These are phyloP conservation scores for Magnolia officinalis DNA, from an alignment of 164 flowering plant species.

Conservation along the genomic window DNA sequence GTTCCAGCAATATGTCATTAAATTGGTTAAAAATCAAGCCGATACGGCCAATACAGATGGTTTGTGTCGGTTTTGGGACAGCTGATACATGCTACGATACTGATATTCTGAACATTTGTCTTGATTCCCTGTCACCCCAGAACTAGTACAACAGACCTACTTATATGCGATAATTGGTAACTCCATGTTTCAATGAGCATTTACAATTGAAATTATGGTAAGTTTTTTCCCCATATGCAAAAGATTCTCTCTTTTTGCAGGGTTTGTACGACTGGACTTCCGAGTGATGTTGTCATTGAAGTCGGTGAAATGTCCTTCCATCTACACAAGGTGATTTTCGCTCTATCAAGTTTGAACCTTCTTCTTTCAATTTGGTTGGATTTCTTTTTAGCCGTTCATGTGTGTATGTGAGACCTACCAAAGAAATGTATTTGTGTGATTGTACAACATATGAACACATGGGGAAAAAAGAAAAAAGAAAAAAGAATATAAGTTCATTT, in stretches of 20 bases:
- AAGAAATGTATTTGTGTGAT: not conserved
- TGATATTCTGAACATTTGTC: too few species aligned
- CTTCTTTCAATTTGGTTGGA: not conserved
- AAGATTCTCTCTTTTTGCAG: conserved; percentile 26
- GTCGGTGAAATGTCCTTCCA: conserved; percentile 67
- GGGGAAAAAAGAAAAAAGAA: not conserved
- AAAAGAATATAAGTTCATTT: too few species aligned
- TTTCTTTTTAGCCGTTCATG: not conserved
- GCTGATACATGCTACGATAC: too few species aligned
- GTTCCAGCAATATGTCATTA: not conserved
- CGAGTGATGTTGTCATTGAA: conserved; percentile 64
- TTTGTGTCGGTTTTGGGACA: too few species aligned
- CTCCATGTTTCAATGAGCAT: not conserved
- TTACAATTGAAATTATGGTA: too few species aligned
- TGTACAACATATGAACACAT: not conserved
- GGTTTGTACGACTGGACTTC: conserved; percentile 60
- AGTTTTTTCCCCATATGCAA: not conserved
- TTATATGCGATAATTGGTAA: too few species aligned
- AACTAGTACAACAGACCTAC: too few species aligned
- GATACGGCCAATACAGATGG: too few species aligned
- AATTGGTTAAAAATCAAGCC: not conserved
- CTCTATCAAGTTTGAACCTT: not conserved
- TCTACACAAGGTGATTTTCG: conserved; percentile 64
- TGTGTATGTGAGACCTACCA: not conserved
- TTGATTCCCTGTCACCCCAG: too few species aligned